phyloP scores from a whole-genome alignment of 345 rosid genomes.

The Zanthoxylum bungeanum region DNA sequence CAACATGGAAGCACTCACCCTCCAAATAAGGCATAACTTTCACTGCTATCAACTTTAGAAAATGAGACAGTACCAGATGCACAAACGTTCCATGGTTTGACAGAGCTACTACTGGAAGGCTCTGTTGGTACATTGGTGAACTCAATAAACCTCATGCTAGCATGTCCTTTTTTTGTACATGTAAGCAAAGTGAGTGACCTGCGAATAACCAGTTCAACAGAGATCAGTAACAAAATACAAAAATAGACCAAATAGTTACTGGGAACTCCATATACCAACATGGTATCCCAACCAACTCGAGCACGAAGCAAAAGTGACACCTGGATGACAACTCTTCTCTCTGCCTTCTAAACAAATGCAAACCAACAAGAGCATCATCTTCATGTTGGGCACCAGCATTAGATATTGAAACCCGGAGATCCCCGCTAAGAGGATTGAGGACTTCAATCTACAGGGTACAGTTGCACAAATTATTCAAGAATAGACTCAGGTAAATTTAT shows the following conservation, averaged over 20 bases:
- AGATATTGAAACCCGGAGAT: slow-evolving; percentile 40
- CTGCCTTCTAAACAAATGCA: slow-evolving; percentile 67
- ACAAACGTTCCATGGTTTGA: slow-evolving; percentile 67
- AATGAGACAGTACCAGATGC: slow-evolving; percentile 55
- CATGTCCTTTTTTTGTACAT: slow-evolving; percentile 75
- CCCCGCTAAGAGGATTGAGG: slow-evolving; percentile 69
- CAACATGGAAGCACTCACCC: slow-evolving; percentile 60
- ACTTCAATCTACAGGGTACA: slow-evolving; percentile 50
- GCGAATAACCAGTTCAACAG: slow-evolving; percentile 15
- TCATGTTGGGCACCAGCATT: slow-evolving; percentile 30
- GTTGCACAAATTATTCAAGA: slow-evolving; percentile 1
- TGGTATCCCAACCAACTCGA: not conserved
- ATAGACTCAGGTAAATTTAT: not conserved
- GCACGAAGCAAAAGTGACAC: slow-evolving; percentile 24
- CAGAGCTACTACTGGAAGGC: slow-evolving; percentile 24
- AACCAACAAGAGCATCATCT: slow-evolving; percentile 54
- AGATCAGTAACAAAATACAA: slow-evolving; percentile 9
- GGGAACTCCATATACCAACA: not conserved
- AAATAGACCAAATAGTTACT: not conserved
- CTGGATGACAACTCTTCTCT: slow-evolving; percentile 36
- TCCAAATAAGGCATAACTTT: slow-evolving; percentile 75
- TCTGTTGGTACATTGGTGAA: slow-evolving; percentile 29
- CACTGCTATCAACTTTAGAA: slow-evolving; percentile 66
- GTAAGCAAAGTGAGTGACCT: slow-evolving; percentile 74
- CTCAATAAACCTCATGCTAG: slow-evolving; percentile 46